phyloP scores from a whole-genome alignment of 1,139 yeast genomes.

The Zygotorulaspora mrakii region DNA sequence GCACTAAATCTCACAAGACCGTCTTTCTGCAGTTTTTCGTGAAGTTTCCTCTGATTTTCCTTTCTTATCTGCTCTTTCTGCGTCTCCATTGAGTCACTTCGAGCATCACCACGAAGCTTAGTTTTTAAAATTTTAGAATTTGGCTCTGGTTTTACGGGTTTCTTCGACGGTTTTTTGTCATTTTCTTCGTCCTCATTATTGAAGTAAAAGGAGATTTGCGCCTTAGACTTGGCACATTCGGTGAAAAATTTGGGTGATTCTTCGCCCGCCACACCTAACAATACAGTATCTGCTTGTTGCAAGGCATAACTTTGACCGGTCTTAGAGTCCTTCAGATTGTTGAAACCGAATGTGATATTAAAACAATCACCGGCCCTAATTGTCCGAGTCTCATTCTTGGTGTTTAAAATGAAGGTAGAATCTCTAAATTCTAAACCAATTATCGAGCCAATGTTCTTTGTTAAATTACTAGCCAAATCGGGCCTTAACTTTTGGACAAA shows the following conservation, averaged over 20 bases:
- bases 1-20: conserved; percentile 76
- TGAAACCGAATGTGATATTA: conserved; percentile 75
- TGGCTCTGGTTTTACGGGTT: conserved; percentile 28
- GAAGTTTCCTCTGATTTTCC: conserved; percentile 77
- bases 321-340: conserved; percentile 51
- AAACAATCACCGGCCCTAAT: conserved; percentile 72
- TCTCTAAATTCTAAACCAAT: conserved; percentile 92
- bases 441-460: conserved; percentile 84
- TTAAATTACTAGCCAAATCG: conserved; percentile 59
- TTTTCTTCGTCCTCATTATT: conserved; percentile 59
- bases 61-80: conserved; percentile 73
- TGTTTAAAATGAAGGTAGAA: conserved; percentile 65
- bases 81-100: conserved; percentile 64
- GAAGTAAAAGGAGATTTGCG: conserved; percentile 80
- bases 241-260: conserved; percentile 67
- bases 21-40: conserved; percentile 79
- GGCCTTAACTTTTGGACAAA: conserved; percentile 58
- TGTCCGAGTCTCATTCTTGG: conserved; percentile 60
- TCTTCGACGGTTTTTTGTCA: conserved; percentile 22
- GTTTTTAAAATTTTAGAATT: conserved; percentile 64
- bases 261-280: conserved; percentile 50
- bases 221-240: conserved; percentile 64
- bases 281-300: conserved; percentile 77
- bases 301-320: conserved; percentile 58
- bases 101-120: conserved; percentile 74